These are phyloP conservation scores for Acanthamoeba sp. DNA, from an alignment of 208 protist species.

Conservation along the genomic window DNA sequence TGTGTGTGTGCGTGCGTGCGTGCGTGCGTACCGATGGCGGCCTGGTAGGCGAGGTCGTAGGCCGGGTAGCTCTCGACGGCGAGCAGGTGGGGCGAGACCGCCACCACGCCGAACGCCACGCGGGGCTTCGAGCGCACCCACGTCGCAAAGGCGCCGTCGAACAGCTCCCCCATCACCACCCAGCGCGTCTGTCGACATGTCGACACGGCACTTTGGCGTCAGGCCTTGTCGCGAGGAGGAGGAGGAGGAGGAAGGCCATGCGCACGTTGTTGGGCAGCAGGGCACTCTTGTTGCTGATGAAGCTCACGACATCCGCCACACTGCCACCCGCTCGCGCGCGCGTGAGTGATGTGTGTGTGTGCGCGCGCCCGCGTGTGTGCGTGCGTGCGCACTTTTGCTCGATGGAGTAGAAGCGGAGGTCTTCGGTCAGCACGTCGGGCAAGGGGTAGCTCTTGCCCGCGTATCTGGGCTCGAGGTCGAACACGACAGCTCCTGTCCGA, in stretches of 20 bases:
- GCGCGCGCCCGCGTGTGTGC: neutral
- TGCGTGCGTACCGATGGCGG: conserved; percentile 7
- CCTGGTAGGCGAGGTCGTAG: conserved; percentile 70
- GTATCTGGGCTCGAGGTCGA: conserved; percentile 65
- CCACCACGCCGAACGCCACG: conserved; percentile 55
- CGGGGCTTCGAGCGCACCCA: conserved; percentile 64
- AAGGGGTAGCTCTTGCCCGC: conserved; percentile 32
- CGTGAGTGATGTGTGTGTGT: too few relatives aligned
- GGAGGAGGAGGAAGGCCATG: too few relatives aligned
- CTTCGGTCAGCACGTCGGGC: neutral
- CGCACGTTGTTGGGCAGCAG: conserved; percentile 28
- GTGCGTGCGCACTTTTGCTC: conserved; percentile 63
- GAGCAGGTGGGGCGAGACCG: conserved; percentile 42
- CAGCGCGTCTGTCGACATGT: neutral
- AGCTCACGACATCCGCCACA: conserved; percentile 37
- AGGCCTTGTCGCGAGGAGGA: too few relatives aligned
- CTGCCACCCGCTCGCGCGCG: neutral
- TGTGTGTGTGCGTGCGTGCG: neutral
- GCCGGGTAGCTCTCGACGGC: neutral
- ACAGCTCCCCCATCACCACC: conserved; percentile 68
- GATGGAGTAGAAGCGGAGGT: conserved; percentile 59
- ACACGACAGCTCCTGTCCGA: neutral
- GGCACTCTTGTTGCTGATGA: neutral
- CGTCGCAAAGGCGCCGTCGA: conserved; percentile 41
- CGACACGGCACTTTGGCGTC: neutral